Conservation (phyloP, 2,329 filamentous ascomycete species). For the Elsinoe australis region DNA sequence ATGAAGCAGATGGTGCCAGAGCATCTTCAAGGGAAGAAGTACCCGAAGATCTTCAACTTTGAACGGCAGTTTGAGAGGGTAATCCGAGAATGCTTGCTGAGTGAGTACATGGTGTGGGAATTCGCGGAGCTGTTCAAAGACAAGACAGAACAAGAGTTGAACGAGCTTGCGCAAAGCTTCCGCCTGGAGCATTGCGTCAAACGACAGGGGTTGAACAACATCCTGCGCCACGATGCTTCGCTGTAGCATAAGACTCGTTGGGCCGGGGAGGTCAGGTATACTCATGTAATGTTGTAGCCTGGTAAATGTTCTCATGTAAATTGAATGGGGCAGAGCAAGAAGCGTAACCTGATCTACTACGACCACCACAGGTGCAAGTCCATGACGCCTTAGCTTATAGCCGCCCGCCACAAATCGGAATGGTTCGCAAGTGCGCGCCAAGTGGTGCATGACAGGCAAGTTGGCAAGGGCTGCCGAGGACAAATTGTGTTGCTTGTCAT, state of each 20-base stretch:
- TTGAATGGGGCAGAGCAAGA: no score
- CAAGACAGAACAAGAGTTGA: conserved; percentile 46
- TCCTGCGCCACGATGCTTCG: conserved; percentile 41
- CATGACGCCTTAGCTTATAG: no score
- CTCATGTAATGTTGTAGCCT: no score
- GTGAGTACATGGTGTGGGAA: conserved; percentile 38
- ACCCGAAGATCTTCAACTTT: conserved; percentile 19
- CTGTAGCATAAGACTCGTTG: background rate
- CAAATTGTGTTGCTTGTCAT: no score
- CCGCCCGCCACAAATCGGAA: no score
- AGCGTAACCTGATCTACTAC: no score
- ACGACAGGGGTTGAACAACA: conserved; percentile 46
- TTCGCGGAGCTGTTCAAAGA: conserved; percentile 50
- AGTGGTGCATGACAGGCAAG: no score
- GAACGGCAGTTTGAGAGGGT: conserved; percentile 20
- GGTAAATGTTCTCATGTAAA: no score
- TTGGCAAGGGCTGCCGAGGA: no score
- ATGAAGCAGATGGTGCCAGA: conserved; percentile 35
- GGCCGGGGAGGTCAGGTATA: no score
- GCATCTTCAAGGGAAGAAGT: conserved; percentile 26
- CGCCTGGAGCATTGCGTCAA: conserved; percentile 48
- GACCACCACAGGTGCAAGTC: no score
- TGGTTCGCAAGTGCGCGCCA: no score
- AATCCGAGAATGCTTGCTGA: conserved; percentile 19
- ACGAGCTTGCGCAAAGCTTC: conserved; percentile 49